Conservation (phyloP, 495 filamentous ascomycete species). For the Talaromyces adpressus region DNA sequence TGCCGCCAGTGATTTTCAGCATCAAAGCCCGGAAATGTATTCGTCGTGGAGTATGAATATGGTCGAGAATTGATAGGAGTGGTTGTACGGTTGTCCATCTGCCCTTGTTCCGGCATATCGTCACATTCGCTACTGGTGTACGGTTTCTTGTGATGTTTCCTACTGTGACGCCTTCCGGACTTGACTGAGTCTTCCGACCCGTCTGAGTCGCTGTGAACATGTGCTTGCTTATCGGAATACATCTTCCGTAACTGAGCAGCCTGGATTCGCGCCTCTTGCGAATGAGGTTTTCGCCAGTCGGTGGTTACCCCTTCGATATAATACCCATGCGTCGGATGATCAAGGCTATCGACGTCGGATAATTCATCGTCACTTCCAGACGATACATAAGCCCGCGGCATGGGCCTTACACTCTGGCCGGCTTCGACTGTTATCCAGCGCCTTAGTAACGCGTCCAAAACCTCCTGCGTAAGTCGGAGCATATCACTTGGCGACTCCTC, state of each 20-base stretch:
- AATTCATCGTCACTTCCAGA: constrained; percentile 22
- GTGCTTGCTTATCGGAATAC: constrained; percentile 30
- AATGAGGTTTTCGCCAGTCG: constrained; percentile 28
- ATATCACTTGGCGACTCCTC: constrained; percentile 34
- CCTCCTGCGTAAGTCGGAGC: constrained; percentile 27
- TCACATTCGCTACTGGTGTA: constrained; percentile 10
- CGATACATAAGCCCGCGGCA: constrained; percentile 7
- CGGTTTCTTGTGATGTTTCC: constrained; percentile 10
- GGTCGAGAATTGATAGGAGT: not conserved
- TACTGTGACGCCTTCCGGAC: not conserved
- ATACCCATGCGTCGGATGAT: constrained; percentile 22
- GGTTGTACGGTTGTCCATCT: constrained; percentile 7
- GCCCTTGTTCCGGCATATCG: constrained; percentile 7
- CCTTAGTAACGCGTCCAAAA: constrained; percentile 29
- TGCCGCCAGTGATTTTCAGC: constrained; percentile 5
- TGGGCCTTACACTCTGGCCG: not conserved
- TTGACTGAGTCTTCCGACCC: constrained; percentile 8
- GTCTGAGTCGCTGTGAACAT: constrained; percentile 35
- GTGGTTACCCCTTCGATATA: constrained; percentile 29
- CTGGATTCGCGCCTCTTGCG: constrained; percentile 21
- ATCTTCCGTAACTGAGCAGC: constrained; percentile 18
- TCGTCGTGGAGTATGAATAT: constrained; percentile 1
- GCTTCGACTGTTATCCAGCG: constrained; percentile 24
- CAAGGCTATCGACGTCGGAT: constrained; percentile 20
- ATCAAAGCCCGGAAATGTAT: not conserved